Conservation (phyloP, 257 asterid species). For the Jacaranda copaia region DNA sequence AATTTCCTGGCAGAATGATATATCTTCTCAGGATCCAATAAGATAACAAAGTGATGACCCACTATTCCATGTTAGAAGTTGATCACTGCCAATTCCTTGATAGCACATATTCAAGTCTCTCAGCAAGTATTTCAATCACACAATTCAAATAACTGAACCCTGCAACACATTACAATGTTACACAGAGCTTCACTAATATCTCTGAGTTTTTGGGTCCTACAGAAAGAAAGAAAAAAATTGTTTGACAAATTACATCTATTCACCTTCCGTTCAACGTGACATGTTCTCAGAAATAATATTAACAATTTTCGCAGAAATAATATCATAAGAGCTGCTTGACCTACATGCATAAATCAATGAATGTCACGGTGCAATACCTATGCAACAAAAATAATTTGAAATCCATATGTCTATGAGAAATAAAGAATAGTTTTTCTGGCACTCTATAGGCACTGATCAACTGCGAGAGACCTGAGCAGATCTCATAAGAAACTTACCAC, state of each 20-base stretch:
- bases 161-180: not conserved
- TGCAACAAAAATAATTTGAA: not conserved
- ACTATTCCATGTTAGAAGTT: constrained; percentile 15
- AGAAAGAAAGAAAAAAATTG: not conserved
- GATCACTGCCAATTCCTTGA: not conserved
- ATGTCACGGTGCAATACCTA: not conserved
- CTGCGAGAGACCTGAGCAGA: constrained; percentile 7
- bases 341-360: not conserved
- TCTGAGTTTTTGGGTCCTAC: not conserved
- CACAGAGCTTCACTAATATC: constrained; percentile 3
- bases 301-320: constrained; percentile 3
- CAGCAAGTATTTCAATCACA: not conserved
- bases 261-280: not conserved
- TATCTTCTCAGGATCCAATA: constrained; percentile 24
- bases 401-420: no score
- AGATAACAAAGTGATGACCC: constrained; percentile 20
- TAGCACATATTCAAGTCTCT: constrained; percentile 10
- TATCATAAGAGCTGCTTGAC: not conserved
- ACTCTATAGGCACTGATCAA: not conserved
- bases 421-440: not conserved
- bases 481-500: no score
- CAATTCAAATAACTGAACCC: constrained; percentile 29
- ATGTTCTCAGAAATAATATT: not conserved
- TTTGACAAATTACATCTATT: constrained; percentile 11
- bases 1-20: constrained; percentile 16